A percentile compares a stretch with the other conserved stretches of the same genome.
These are phyloP conservation scores for Cladosporium phlei DNA, from an alignment of 2,329 filamentous ascomycete genomes.

Conservation along the genomic window DNA sequence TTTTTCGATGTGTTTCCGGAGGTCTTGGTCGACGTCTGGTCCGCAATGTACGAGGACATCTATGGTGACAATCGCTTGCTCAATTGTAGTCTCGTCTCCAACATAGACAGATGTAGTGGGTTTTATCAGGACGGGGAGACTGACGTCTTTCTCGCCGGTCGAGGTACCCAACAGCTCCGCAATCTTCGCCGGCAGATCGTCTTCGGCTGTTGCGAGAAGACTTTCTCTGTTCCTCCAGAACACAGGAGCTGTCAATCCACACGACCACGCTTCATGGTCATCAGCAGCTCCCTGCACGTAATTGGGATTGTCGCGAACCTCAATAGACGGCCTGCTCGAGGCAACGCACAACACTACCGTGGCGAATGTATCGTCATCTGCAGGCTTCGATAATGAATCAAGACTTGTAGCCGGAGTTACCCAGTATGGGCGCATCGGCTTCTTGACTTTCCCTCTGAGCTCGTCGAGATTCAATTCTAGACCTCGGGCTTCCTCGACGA, in stretches of 20 bases:
- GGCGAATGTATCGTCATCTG: slow-evolving; percentile 55
- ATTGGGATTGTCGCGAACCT: slow-evolving; percentile 59
- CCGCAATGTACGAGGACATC: slow-evolving; percentile 43
- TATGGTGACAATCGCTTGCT: slow-evolving; percentile 35
- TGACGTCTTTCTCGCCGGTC: slow-evolving; percentile 5
- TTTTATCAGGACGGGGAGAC: slow-evolving; percentile 36
- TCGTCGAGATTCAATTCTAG: slow-evolving; percentile 57
- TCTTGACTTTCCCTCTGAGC: slow-evolving; percentile 55
- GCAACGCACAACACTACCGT: slow-evolving; percentile 82
- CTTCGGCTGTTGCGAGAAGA: slow-evolving; percentile 62
- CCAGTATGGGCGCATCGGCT: slow-evolving; percentile 76
- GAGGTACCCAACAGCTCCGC: slow-evolving; percentile 33
- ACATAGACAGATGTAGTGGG: slow-evolving; percentile 40
- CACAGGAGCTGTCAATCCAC: slow-evolving; percentile 67
- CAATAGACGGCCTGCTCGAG: slow-evolving; percentile 67
- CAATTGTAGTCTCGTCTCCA: slow-evolving; percentile 35
- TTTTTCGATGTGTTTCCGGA: not conserved
- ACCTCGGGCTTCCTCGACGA: slow-evolving; percentile 49
- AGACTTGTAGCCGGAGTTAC: slow-evolving; percentile 61
- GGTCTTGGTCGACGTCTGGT: slow-evolving; percentile 34
- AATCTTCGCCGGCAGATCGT: slow-evolving; percentile 55
- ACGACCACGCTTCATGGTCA: slow-evolving; percentile 89
- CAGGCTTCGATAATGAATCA: slow-evolving; percentile 39
- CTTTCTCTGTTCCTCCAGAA: slow-evolving; percentile 69
- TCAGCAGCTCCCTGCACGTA: slow-evolving; percentile 96